These are phyloP conservation scores for Paramecium sexaurelia DNA, from an alignment of 73 alveolate species.

Conservation along the genomic window DNA sequence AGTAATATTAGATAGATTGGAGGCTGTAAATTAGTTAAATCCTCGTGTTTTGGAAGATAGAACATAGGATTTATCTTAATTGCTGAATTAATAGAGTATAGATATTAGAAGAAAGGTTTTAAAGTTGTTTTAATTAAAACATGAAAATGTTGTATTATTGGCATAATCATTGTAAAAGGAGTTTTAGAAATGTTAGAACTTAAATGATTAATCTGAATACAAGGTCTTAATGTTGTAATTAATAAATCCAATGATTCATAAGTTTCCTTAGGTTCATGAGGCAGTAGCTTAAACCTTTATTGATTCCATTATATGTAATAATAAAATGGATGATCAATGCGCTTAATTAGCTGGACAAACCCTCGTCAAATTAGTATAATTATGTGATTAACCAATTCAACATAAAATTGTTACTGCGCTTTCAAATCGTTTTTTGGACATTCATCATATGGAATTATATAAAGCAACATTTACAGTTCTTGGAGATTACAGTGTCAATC, in stretches of 20 bases:
- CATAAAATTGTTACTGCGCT: background rate
- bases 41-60: slow-evolving; percentile 33
- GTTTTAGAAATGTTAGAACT: background rate
- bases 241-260: background rate
- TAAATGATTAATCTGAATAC: slow-evolving; percentile 25
- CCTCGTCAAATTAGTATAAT: background rate
- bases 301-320: background rate
- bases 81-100: background rate
- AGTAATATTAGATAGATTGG: slow-evolving; percentile 78
- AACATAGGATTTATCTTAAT: background rate
- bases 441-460: slow-evolving; percentile 1
- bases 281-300: background rate
- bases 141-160: background rate
- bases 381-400: background rate
- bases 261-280: slow-evolving; percentile 33
- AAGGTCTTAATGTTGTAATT: background rate
- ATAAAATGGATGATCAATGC: slow-evolving; percentile 29
- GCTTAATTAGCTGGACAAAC: background rate
- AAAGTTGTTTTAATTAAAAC: background rate
- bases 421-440: slow-evolving; percentile 5
- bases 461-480: slow-evolving; percentile 6
- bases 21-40: slow-evolving; percentile 24
- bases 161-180: slow-evolving; percentile 20
- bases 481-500: slow-evolving; percentile 19
- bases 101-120: slow-evolving; percentile 53